Conservation (phyloP, 192 early-diverging fungal species). For the Coemansia sp. region DNA sequence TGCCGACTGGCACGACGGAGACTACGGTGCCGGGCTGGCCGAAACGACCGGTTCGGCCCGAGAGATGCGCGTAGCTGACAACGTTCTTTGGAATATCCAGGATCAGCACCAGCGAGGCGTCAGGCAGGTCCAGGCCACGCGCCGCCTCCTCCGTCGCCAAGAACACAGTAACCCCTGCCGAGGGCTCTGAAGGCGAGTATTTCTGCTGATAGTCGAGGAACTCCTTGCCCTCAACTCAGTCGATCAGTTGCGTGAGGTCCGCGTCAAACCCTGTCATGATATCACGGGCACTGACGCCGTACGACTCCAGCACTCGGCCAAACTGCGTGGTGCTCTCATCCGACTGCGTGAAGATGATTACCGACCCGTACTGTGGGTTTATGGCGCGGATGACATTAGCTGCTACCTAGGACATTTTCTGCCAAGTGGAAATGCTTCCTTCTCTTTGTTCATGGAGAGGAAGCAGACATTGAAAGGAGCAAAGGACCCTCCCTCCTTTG, state of each 20-base stretch:
- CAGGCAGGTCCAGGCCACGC: conserved; percentile 83
- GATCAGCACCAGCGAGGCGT: conserved; percentile 80
- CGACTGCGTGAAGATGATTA: conserved; percentile 31
- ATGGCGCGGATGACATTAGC: conserved; percentile 25
- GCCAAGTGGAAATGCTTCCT: neutral
- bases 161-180: conserved; percentile 31
- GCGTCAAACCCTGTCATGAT: conserved; percentile 26
- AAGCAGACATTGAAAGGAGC: too few species aligned
- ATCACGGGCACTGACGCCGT: conserved; percentile 26
- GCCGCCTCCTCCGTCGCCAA: conserved; percentile 77
- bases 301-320: conserved; percentile 12
- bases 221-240: neutral
- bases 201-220: neutral
- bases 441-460: neutral
- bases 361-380: conserved; percentile 12
- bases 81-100: conserved; percentile 72
- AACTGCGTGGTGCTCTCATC: conserved; percentile 28
- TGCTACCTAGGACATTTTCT: conserved; percentile 38
- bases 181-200: neutral
- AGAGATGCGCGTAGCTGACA: conserved; percentile 84
- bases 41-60: conserved; percentile 83
- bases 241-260: neutral
- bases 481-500: too few species aligned
- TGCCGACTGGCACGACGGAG: conserved; percentile 42
- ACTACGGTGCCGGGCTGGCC: conserved; percentile 53